Evolutionary conservation across 768 basidiomycete genomes (phyloP).

Genomic region (Agaricus subrufescens): DNA sequence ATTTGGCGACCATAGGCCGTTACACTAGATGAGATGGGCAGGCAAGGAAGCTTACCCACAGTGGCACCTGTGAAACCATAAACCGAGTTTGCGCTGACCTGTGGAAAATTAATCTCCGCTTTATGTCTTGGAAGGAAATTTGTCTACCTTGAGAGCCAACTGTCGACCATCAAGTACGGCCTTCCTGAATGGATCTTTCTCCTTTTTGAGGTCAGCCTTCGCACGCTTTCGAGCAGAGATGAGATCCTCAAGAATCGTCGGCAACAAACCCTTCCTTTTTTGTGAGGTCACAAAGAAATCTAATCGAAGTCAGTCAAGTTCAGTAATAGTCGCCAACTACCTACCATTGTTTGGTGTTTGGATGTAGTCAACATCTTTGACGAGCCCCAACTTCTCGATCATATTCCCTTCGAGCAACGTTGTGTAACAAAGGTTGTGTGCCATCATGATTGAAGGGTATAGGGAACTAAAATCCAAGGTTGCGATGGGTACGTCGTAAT

Average conservation of each 20-base stretch:
- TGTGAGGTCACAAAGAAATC: slow-evolving; percentile 79
- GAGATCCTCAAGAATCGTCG: slow-evolving; percentile 89
- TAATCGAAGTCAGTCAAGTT: slow-evolving; percentile 23
- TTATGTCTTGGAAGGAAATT: too few species aligned
- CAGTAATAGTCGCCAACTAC: slow-evolving; percentile 7
- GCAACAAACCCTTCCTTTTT: slow-evolving; percentile 83
- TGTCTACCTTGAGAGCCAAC: slow-evolving; percentile 81
- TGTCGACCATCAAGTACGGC: slow-evolving; percentile 97
- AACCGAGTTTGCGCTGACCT: slow-evolving; percentile 99
- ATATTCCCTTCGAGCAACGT: slow-evolving; percentile 82
- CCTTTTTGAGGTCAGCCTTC: slow-evolving; percentile 93
- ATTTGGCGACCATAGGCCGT: slow-evolving; percentile 98
- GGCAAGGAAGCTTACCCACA: slow-evolving; percentile 92
- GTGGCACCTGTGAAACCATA: slow-evolving; percentile 99
- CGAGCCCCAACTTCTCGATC: slow-evolving; percentile 71
- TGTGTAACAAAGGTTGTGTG: slow-evolving; percentile 97
- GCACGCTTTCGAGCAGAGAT: slow-evolving; percentile 92
- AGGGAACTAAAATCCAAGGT: slow-evolving; percentile 98
- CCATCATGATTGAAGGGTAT: slow-evolving; percentile 99
- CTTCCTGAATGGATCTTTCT: slow-evolving; percentile 94
- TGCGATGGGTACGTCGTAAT: slow-evolving; percentile 94
- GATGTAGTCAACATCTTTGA: slow-evolving; percentile 87
- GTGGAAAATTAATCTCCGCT: background rate
- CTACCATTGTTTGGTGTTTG: slow-evolving; percentile 94
- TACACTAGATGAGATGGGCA: slow-evolving; percentile 91